Evolutionary conservation across 2,329 filamentous ascomycete genomes (phyloP), one percentile per base, ranked within the genome.

Genomic region (Pseudopyrenochaeta lycopersici): DNA sequence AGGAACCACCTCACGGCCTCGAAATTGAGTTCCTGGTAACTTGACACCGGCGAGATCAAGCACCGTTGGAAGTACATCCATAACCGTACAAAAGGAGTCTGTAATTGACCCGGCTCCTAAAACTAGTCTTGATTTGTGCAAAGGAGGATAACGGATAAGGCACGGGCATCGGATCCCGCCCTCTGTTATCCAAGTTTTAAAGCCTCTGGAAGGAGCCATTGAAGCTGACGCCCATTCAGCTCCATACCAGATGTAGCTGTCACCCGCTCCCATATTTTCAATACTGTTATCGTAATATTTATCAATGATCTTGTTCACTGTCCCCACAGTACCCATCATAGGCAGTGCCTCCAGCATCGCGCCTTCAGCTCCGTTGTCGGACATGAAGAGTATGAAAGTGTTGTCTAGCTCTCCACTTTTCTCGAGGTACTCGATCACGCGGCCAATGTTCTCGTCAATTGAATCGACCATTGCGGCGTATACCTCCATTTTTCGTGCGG

Each of bases 281-380:
- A 72, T 61, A n/a, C 57, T 68, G 46, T 77, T 77, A 52, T 77
- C 67, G 54, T 76, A 76, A 50, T 76, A 75, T 40, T 73, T 63
- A 33, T 72, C 63, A 33, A 76, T 75, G 21, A 46, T 46, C 15
- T 17, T 68, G 60, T 17, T 59, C 54, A 46, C 60, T 56, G 43
- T 74, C 7, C 45, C 72, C 18, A 67, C 65, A 23, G 68, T 66
- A 17, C 61, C 60, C 56, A 76, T 71, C 3, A 76, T 66, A 2
- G 75, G 60, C 5, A 56, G 27, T 12, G 60, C 60, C 49, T 74
- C 73, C 39, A 68, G 60, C 49, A 72, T 59, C 14, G 68, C 51
- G 2, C 74, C 74, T 52, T 77, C 74, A 23, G 74, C 74, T 4
- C 74, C 74, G 36, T 77, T 76, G 53, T 76, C 74, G 33, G 70